Conservation (phyloP, 164 flowering plant species). For the Berberis vulgaris region DNA sequence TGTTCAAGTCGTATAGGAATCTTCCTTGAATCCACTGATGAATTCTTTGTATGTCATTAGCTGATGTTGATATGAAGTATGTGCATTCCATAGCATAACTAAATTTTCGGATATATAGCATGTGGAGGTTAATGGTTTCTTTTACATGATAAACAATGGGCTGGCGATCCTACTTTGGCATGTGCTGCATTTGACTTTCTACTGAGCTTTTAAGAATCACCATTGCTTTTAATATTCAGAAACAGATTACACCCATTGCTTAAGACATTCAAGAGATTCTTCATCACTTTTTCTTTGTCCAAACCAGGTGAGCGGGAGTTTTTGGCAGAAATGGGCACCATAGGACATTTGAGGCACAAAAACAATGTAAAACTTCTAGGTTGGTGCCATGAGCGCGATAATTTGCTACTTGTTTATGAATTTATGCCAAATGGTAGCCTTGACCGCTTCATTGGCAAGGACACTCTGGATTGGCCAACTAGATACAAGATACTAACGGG, state of each 20-base stretch:
- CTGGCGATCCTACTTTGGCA: no score
- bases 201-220: no score
- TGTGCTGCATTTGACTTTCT: no score
- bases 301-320: slow-evolving; percentile 33
- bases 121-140: no score
- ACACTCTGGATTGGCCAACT: slow-evolving; percentile 24
- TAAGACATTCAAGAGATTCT: not conserved
- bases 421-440: slow-evolving; percentile 42
- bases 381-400: slow-evolving; percentile 33
- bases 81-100: no score
- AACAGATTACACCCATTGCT: not conserved
- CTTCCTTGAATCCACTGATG: no score
- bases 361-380: slow-evolving; percentile 41
- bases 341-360: slow-evolving; percentile 37
- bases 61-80: no score
- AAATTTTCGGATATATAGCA: no score
- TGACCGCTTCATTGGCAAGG: slow-evolving; percentile 25
- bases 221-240: no score
- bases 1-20: no score
- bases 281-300: not conserved
- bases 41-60: no score
- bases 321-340: slow-evolving; percentile 40
- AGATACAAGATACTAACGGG: slow-evolving; percentile 33
- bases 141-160: no score
- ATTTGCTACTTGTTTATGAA: slow-evolving; percentile 36